Base-by-base conservation (phyloP, 2,329 filamentous ascomycete genomes). In the Fusarium begoniae region DNA sequence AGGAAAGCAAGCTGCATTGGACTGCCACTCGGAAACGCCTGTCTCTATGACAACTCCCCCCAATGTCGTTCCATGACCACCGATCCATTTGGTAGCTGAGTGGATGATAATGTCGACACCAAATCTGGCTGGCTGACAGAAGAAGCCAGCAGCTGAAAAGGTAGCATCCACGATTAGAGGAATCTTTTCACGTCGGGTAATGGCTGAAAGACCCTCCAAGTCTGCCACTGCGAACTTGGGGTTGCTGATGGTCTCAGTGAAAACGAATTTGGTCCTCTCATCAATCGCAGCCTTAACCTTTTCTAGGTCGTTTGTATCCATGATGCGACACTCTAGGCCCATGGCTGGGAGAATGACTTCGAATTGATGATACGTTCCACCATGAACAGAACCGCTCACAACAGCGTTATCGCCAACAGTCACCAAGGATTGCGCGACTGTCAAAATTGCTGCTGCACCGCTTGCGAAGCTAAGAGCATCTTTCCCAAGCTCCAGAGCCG, bases 71-170 rank as follows among this genome's bases (percentile, higher is more conserved):
- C 95, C 95, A 83, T 98, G 95, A 44, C 95, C 95, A 65, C 95
- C 95, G 72, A 98, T 98, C 95, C 95, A 98, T 84, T 98, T 98
- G 65, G 95, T 98, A 17, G 94, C 94, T 35, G 93, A 96, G 87
- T 98, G 94, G 22, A 98, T 93, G 58, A 98, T 92, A 70, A 98
- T 97, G 80, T 98, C 95, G 72, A 93, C 95, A 18, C 65, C 65
- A 9, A 45, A 45, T 20, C 37, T 44, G 7, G 57, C 57, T 24
- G 65, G 65, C 14, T 44, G 60, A n/a, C 60, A 65, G 37, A 50
- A 58, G 38, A 30, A 45, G 17, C 65, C 65, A 10, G 60, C 40
- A 2, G 47, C 47, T 22, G 53, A 43, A 22, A 68, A 59, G 8
- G 47, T 68, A 15, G 56, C 57, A 22, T 65, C 65, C 7, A 65